A percentile compares a stretch with the other conserved stretches of the same genome.
These are phyloP conservation scores for Plantago coronopus DNA, from an alignment of 305 asterid species.

Conservation along the genomic window DNA sequence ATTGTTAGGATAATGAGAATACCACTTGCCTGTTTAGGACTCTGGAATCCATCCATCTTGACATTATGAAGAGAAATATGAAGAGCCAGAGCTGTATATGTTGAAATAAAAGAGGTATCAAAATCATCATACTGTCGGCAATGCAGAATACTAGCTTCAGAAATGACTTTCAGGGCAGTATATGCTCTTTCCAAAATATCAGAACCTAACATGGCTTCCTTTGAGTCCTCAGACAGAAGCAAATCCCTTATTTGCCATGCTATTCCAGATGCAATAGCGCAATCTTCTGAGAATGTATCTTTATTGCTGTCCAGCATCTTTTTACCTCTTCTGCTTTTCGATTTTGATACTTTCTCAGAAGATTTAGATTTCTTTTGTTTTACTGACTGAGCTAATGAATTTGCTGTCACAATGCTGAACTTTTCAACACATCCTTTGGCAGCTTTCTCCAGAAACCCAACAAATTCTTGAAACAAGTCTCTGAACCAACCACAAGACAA, in stretches of 20 bases:
- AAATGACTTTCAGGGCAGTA: constrained; percentile 58
- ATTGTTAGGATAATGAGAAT: constrained; percentile 3
- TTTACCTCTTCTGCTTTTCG: constrained; percentile 31
- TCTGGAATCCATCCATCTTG: constrained; percentile 32
- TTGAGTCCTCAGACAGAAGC: constrained; percentile 56
- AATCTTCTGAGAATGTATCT: constrained; percentile 48
- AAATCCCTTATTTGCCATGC: constrained; percentile 93
- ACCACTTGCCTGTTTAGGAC: constrained; percentile 56
- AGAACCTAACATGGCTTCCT: constrained; percentile 49
- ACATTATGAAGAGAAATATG: constrained; percentile 57
- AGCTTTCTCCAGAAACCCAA: constrained; percentile 57
- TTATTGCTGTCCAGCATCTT: constrained; percentile 27
- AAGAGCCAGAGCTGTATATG: constrained; percentile 63
- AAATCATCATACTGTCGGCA: constrained; percentile 43
- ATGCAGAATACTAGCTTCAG: constrained; percentile 73
- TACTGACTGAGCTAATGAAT: constrained; percentile 30
- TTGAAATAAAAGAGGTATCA: constrained; percentile 47
- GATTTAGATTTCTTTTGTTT: constrained; percentile 38
- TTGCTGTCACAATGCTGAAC: constrained; percentile 39
- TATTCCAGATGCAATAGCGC: constrained; percentile 64
- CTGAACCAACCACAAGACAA: constrained; percentile 71
- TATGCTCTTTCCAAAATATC: constrained; percentile 43
- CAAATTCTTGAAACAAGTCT: constrained; percentile 62
- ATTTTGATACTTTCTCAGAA: constrained; percentile 36
- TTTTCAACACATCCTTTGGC: constrained; percentile 47